Base-by-base conservation (phyloP, 495 filamentous ascomycete species). In the Neurospora sp. region DNA sequence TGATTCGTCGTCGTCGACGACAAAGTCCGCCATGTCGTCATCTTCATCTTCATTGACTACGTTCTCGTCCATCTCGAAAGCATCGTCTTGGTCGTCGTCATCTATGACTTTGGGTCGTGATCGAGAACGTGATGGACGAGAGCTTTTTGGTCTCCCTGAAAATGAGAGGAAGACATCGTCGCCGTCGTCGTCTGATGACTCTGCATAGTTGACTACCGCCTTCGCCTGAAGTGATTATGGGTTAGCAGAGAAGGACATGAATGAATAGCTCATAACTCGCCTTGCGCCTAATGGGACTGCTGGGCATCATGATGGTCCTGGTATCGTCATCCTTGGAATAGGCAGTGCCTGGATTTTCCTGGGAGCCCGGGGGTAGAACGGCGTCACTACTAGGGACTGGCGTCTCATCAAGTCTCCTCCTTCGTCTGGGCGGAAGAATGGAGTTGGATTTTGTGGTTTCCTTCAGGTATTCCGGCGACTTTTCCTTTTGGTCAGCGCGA, bases 301-400 rank as follows among this genome's bases (percentile, higher is more conserved):
- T 90, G 27, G 75, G 78, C 48, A 81, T 85, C 83, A 86, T 86
- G 38, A 75, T 72, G 22, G 78, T 78, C 31, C 82, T 76, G 27
- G 79, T 79, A 61, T 79, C 77, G 22, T 18, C 53, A 9, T 61
- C 53, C 14, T 61, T 61, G 53, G 53, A 61, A 61, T 31, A 61
- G 53, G 53, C 53, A 61, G 53, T 61, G 53, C 53, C 53, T 72
- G 79, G 78, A 74, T 88, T 86, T 74, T 88, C 86, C 72, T 88
- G 85, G 3, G 88, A 90, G 77, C 88, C 90, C 0, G 85, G 83
- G 0, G 87, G 85, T 40, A 85, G 86, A 9, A 84, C 61, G 31
- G 88, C 82, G 79, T 94, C 93, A 79, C 93, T 96, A 82, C 92
- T 96, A 3, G 93, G 91, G 2, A 91, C 87, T n/a, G 94, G 93